phyloP scores from a whole-genome alignment of 2,329 filamentous ascomycete species.

The Claviceps sp. region DNA sequence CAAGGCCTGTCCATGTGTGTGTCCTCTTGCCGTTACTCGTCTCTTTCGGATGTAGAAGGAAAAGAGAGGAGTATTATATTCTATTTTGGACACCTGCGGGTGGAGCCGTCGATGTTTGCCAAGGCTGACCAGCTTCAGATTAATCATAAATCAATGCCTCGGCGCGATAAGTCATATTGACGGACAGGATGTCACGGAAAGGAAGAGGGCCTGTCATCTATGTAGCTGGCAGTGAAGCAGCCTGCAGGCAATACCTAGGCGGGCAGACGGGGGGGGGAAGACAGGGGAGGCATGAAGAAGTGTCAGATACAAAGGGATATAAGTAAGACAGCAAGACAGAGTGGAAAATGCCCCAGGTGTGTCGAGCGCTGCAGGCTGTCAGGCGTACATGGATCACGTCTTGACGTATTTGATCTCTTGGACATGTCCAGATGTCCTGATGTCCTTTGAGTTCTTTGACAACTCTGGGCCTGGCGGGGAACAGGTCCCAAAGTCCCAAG shows the following conservation, averaged over 20 bases:
- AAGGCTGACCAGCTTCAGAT: background rate
- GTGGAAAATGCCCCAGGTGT: background rate
- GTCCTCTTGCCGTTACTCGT: background rate
- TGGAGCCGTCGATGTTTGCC: background rate
- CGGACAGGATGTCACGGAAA: too few relatives aligned
- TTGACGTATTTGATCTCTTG: too few relatives aligned
- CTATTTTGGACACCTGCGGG: too few relatives aligned
- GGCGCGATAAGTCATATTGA: background rate
- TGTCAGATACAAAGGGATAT: constrained; percentile 1
- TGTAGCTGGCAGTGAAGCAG: background rate
- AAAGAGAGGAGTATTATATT: background rate
- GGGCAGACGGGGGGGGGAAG: background rate
- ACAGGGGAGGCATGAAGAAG: background rate
- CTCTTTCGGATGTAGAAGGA: background rate
- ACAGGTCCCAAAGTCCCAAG: background rate
- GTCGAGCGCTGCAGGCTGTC: background rate
- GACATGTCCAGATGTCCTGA: too few relatives aligned
- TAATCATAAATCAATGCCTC: background rate
- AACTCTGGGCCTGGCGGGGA: background rate
- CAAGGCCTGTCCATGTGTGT: background rate
- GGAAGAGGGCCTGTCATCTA: too few relatives aligned
- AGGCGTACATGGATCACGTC: too few relatives aligned
- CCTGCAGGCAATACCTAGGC: background rate
- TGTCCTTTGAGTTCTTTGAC: background rate
- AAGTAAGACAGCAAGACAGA: constrained; percentile 2